Evolutionary conservation across 352 stramenopile species (phyloP).

Genomic region (Phytophthora ohioensis): DNA sequence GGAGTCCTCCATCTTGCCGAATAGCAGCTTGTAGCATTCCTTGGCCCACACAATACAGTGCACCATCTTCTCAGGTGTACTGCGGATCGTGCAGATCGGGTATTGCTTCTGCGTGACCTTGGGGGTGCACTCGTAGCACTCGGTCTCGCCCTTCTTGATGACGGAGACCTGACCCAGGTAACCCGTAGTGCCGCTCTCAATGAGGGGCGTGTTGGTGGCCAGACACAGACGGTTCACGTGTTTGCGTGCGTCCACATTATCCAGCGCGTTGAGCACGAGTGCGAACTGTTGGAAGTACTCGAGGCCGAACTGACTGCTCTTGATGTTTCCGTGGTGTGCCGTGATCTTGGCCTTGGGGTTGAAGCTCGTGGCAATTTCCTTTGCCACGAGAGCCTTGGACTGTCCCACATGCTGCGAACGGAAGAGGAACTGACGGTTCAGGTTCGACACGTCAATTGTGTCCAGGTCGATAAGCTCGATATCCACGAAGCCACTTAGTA

Average conservation of each 20-base stretch:
- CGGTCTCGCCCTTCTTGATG: slow-evolving; percentile 97
- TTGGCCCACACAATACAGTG: slow-evolving; percentile 99
- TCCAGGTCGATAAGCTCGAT: slow-evolving; percentile 98
- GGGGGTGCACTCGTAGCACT: slow-evolving; percentile 99
- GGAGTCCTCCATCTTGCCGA: slow-evolving; percentile 86
- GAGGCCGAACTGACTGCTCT: slow-evolving; percentile 91
- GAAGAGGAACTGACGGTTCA: slow-evolving; percentile 99
- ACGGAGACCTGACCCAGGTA: slow-evolving; percentile 98
- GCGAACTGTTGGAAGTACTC: slow-evolving; percentile 97
- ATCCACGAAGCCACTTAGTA: slow-evolving; percentile 95
- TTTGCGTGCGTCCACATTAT: slow-evolving; percentile 99
- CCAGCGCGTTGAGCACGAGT: slow-evolving; percentile 99
- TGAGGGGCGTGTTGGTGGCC: slow-evolving; percentile 80
- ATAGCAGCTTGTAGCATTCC: slow-evolving; percentile 91
- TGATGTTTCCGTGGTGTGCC: slow-evolving; percentile 99
- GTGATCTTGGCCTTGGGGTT: slow-evolving; percentile 92
- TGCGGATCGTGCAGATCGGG: slow-evolving; percentile 99
- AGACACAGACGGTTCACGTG: slow-evolving; percentile 99
- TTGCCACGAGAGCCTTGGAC: slow-evolving; percentile 94
- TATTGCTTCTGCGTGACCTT: slow-evolving; percentile 97
- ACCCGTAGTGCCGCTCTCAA: slow-evolving; percentile 99
- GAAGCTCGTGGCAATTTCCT: slow-evolving; percentile 83
- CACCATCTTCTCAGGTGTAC: slow-evolving; percentile 98
- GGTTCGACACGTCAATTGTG: slow-evolving; percentile 99
- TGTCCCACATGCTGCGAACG: slow-evolving; percentile 97